phyloP scores from a whole-genome alignment of 495 filamentous ascomycete genomes.

The Hyaloscypha finlandica region DNA sequence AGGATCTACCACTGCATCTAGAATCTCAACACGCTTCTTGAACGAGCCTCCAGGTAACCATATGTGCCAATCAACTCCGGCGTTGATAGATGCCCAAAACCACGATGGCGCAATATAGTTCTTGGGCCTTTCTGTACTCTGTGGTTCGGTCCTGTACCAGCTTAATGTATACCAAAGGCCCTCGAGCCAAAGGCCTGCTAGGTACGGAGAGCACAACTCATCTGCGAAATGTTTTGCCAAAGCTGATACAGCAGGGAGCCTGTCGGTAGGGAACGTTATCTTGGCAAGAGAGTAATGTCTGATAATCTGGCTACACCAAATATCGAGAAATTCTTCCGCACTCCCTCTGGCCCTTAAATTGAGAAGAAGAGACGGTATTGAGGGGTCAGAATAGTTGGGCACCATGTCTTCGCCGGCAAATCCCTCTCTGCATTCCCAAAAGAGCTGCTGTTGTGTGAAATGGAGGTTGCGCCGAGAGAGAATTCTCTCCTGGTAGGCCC shows the following conservation, averaged over 20 bases:
- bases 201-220: not conserved
- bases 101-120: slow-evolving; percentile 1
- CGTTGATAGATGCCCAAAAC: not conserved
- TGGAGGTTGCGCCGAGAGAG: not conserved
- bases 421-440: not conserved
- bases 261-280: not conserved
- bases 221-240: not conserved
- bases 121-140: not conserved
- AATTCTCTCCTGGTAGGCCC: not conserved
- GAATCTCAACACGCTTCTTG: not conserved
- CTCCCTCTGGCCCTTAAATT: not conserved
- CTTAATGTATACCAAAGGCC: slow-evolving; percentile 7
- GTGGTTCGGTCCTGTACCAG: not conserved
- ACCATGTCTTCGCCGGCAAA: not conserved
- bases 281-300: not conserved
- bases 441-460: not conserved
- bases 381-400: not conserved
- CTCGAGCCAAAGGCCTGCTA: slow-evolving; percentile 5
- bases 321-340: not conserved
- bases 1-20: not conserved
- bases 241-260: slow-evolving; percentile 1
- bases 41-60: too few species aligned
- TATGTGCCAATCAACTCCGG: too few species aligned
- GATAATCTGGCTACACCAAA: not conserved
- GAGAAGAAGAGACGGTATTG: not conserved